Evolutionary conservation across 352 stramenopile species (phyloP), one percentile per base, ranked within the genome.

Genomic region (Phytopythium helicoides): DNA sequence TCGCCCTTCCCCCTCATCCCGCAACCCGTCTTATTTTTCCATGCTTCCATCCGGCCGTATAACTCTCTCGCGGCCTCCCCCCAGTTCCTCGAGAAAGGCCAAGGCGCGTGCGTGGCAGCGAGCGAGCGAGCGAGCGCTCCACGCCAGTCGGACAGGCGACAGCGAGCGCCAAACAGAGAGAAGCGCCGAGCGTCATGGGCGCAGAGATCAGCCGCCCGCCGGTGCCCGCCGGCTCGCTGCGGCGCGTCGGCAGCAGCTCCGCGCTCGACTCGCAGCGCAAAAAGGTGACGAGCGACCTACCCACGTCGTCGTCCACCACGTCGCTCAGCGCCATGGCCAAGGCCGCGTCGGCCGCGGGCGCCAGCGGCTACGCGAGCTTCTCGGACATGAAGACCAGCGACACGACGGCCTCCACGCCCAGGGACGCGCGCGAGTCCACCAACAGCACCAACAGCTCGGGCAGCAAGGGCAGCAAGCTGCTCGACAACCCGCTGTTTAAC

Each of bases 241-340:
- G 81, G 16, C 81, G 81, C 60, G 77, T 89, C 22, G 81, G 75
- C 47, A 89, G 76, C 55, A 89, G 73, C 59, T 71, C 76, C 50
- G 62, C 76, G 47, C 61, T 92, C 41, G 79, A 86, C 56, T 58
- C 52, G 46, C 66, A 56, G 62, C 64, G 71, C 47, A 59, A 73
- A 50, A 49, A 54, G 57, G 38, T 56, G 47, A 19, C 41, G 45
- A 59, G 57, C 38, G 66, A 44, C 54, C 64, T 87, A 23, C 54
- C 62, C 28, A 85, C 71, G 19, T 83, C 72, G 14, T 46, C 74
- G 37, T 88, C 76, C 19, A 81, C 78, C 14, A 87, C 81, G 37
- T 65, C 77, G 21, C 61, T 91, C 8, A 75, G 60, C 8, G 68
- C 77, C 28, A 73, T 87, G 73, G 58, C 51, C 11, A 31, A 62